These are phyloP conservation scores for Curvularia eragrostidis DNA, from an alignment of 2,329 filamentous ascomycete genomes.

Conservation along the genomic window DNA sequence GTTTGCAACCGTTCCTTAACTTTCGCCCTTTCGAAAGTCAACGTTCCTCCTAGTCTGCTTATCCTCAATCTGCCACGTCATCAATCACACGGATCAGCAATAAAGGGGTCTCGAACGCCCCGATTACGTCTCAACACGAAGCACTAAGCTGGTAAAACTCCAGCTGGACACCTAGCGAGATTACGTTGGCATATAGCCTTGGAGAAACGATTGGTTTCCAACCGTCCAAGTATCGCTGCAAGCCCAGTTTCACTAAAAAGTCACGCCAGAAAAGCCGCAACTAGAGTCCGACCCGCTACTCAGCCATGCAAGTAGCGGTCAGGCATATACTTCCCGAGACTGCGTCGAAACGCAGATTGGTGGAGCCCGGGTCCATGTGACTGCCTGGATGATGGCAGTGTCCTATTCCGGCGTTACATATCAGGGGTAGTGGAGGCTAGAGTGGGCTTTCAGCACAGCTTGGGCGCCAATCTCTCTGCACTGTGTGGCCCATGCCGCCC, in stretches of 20 bases:
- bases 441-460: constrained; percentile 14
- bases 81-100: constrained; percentile 13
- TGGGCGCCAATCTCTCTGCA: constrained; percentile 19
- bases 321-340: constrained; percentile 13
- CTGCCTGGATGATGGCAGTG: constrained; percentile 20
- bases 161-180: constrained; percentile 5
- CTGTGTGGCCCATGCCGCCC: constrained; percentile 7
- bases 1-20: constrained; percentile 1
- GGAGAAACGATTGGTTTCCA: constrained; percentile 1
- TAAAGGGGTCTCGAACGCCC: constrained; percentile 14
- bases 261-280: constrained; percentile 12
- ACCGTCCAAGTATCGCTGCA: constrained; percentile 1
- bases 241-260: constrained; percentile 14
- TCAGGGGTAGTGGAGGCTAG: constrained; percentile 8
- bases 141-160: constrained; percentile 1
- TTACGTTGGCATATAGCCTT: background rate
- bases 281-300: constrained; percentile 12
- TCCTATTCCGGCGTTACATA: constrained; percentile 16
- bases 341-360: too few relatives aligned
- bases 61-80: constrained; percentile 18
- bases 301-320: constrained; percentile 8
- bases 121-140: constrained; percentile 17
- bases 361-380: too few relatives aligned
- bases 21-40: constrained; percentile 4
- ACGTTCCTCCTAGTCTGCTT: background rate